phyloP scores from a whole-genome alignment of 441 rosid species.

The Dalechampia spathulata region DNA sequence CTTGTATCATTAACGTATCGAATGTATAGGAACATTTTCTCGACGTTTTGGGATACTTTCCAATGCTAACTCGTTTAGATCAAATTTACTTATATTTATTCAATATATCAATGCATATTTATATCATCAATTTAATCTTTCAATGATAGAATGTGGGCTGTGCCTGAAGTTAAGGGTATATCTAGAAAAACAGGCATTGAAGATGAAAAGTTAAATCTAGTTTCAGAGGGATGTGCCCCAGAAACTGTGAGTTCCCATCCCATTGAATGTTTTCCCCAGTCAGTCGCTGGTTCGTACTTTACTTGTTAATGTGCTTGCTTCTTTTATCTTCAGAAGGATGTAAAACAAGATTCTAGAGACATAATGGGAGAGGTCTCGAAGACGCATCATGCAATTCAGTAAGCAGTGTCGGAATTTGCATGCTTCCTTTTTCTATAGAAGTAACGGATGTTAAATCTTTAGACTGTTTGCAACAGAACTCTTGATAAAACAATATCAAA shows the following conservation, averaged over 20 bases:
- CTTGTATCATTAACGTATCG: too few relatives aligned
- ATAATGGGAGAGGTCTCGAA: constrained; percentile 56
- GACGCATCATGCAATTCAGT: constrained; percentile 75
- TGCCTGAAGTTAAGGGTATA: constrained; percentile 56
- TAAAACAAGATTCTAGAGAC: constrained; percentile 49
- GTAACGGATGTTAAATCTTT: constrained; percentile 11
- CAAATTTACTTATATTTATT: too few relatives aligned
- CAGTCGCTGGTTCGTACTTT: too few relatives aligned
- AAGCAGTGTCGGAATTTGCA: constrained; percentile 19
- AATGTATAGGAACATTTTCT: too few relatives aligned
- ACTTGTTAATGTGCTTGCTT: constrained; percentile 13
- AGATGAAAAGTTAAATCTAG: constrained; percentile 45
- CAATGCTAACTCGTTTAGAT: too few relatives aligned
- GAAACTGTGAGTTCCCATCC: constrained; percentile 41
- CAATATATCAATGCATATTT: neutral
- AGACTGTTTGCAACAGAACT: constrained; percentile 37
- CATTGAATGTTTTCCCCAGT: neutral
- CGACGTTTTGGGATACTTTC: too few relatives aligned
- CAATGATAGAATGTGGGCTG: constrained; percentile 64
- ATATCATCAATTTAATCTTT: constrained; percentile 9
- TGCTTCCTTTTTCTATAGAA: neutral
- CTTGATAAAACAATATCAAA: constrained; percentile 73
- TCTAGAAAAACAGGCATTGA: constrained; percentile 29
- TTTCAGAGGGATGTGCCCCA: constrained; percentile 64
- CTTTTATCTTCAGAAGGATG: constrained; percentile 33